Evolutionary conservation across 345 rosid species (phyloP).

Genomic region (Melaleuca quinquenervia): DNA sequence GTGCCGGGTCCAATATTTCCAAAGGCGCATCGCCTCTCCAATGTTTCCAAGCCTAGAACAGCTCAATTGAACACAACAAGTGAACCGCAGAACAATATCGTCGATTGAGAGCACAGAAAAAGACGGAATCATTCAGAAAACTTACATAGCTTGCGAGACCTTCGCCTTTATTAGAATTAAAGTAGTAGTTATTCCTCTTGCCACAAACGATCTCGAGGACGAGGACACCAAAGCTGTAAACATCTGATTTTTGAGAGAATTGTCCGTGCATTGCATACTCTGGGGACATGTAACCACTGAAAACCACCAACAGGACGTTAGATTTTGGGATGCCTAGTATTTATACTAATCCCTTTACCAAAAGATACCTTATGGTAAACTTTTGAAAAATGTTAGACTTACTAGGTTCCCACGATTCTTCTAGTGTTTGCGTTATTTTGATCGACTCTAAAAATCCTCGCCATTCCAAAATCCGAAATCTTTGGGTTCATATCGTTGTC

Average conservation of each 20-base stretch:
- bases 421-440: slow-evolving; percentile 2
- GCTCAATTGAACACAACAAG: too few relatives aligned
- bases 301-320: too few relatives aligned
- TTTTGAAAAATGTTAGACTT: neutral
- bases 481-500: slow-evolving; percentile 14
- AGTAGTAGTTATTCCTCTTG: slow-evolving; percentile 14
- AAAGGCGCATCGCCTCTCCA: too few relatives aligned
- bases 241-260: slow-evolving; percentile 24
- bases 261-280: slow-evolving; percentile 18
- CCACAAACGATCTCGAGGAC: slow-evolving; percentile 23
- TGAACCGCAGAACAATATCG: too few relatives aligned
- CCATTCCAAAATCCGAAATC: slow-evolving; percentile 15
- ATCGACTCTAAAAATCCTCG: slow-evolving; percentile 3
- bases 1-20: neutral
- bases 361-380: too few relatives aligned
- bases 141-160: neutral
- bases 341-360: too few relatives aligned
- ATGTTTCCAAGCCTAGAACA: too few relatives aligned
- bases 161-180: neutral
- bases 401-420: slow-evolving; percentile 10
- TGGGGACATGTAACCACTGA: slow-evolving; percentile 36
- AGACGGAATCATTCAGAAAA: neutral
- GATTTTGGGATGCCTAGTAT: too few relatives aligned
- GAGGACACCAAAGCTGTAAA: slow-evolving; percentile 15
- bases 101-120: too few relatives aligned